Evolutionary conservation across 2,329 filamentous ascomycete species (phyloP).

Genomic region (Colletotrichum lupini): DNA sequence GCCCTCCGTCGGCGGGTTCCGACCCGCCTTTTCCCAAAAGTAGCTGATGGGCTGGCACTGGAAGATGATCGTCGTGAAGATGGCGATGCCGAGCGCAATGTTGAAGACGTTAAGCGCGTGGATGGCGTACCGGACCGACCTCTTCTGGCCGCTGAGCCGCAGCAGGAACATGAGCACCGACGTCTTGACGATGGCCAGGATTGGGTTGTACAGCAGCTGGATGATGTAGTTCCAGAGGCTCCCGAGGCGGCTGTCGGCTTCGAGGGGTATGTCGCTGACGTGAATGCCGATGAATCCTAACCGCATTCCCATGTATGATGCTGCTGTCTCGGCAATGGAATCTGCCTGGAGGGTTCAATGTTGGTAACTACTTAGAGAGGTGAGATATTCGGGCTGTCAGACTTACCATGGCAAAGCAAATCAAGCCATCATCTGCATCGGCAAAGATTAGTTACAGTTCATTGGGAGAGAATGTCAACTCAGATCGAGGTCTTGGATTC

Average conservation of each 20-base stretch:
- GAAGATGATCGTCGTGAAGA: slow-evolving; percentile 51
- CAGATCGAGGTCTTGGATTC: not conserved
- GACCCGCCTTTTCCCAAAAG: slow-evolving; percentile 44
- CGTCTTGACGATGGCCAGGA: slow-evolving; percentile 48
- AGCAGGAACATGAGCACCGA: slow-evolving; percentile 48
- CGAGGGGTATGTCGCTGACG: slow-evolving; percentile 24
- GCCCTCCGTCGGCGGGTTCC: slow-evolving; percentile 26
- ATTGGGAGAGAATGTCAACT: not conserved
- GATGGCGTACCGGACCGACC: slow-evolving; percentile 42
- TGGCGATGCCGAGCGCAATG: slow-evolving; percentile 45
- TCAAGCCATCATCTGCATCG: slow-evolving; percentile 23
- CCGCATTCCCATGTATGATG: slow-evolving; percentile 29
- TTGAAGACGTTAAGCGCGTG: slow-evolving; percentile 49
- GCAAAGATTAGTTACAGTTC: not conserved
- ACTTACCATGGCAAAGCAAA: slow-evolving; percentile 29
- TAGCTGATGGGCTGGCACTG: slow-evolving; percentile 53
- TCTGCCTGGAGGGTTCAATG: slow-evolving; percentile 1
- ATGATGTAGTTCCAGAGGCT: slow-evolving; percentile 45
- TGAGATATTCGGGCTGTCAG: too few relatives aligned
- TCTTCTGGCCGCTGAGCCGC: slow-evolving; percentile 46
- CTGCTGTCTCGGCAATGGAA: slow-evolving; percentile 27
- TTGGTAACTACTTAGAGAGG: not conserved
- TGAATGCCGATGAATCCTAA: slow-evolving; percentile 28
- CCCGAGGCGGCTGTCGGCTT: slow-evolving; percentile 19
- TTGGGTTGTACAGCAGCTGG: slow-evolving; percentile 49